Conservation (phyloP, 495 filamentous ascomycete genomes). For the Penicillium canescens region DNA sequence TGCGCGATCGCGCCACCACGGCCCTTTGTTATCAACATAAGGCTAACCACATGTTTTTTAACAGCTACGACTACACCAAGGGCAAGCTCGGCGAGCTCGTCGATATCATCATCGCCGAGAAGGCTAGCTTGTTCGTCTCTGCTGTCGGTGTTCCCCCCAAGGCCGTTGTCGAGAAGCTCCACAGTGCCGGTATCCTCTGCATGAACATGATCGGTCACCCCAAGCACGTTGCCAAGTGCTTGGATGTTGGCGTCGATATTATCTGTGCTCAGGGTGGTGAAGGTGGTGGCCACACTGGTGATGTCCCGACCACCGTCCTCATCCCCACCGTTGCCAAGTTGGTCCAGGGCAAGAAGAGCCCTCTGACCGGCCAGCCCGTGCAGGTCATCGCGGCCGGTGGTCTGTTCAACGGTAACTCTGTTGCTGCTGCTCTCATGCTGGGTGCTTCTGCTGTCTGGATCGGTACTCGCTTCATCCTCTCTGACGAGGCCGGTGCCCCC, state of each 20-base stretch:
- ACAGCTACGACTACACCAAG: constrained; percentile 98
- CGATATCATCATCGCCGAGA: constrained; percentile 88
- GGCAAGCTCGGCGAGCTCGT: constrained; percentile 92
- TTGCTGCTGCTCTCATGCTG: constrained; percentile 90
- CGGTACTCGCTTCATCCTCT: constrained; percentile 91
- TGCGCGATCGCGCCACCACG: background rate
- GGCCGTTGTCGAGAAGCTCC: constrained; percentile 82
- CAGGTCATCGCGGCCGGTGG: constrained; percentile 93
- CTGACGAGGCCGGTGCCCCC: constrained; percentile 90
- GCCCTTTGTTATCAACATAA: background rate
- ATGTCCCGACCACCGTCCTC: constrained; percentile 83
- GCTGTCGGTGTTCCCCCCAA: constrained; percentile 94
- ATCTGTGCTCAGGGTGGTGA: constrained; percentile 95
- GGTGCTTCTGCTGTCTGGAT: constrained; percentile 94
- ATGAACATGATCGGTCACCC: constrained; percentile 99
- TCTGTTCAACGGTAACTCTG: constrained; percentile 86
- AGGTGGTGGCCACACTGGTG: constrained; percentile 88
- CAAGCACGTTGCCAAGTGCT: constrained; percentile 93
- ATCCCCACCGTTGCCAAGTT: constrained; percentile 89
- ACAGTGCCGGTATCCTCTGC: constrained; percentile 84
- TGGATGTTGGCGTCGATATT: constrained; percentile 85
- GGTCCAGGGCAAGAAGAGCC: constrained; percentile 77
- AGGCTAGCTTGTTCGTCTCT: constrained; percentile 91
- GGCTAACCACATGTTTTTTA: constrained; percentile 19
- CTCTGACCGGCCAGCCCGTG: constrained; percentile 81